Base-by-base conservation (phyloP, 2,329 filamentous ascomycete genomes). In the Neophaeococcomyces aloes region DNA sequence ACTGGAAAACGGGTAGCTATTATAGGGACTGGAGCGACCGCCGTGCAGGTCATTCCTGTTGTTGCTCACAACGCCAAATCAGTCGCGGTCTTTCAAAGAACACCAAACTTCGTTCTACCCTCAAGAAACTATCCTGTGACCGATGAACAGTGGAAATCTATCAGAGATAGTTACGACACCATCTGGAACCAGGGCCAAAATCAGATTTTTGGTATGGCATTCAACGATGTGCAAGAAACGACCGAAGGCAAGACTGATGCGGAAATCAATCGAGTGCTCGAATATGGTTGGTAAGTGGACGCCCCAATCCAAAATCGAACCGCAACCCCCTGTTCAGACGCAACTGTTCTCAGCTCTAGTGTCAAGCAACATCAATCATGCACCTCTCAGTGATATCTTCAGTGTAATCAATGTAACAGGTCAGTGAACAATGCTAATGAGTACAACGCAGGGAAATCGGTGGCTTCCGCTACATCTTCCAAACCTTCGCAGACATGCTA, bases 1-100 rank as follows among this genome's bases (percentile, higher is more conserved):
- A 67, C 67, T 76, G 69, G 69, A 35, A 81, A 81, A 56, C 67
- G 70, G n/a, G 70, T 75, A 40, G 78, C 71, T 13, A 69, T 82
- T 41, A 73, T 83, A 19, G 79, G 79, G 4, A 81, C 76, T 0
- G 79, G 79, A 5, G 73, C 77, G 0, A 75, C 76, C 0, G 79
- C 78, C 1, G 71, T 81, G 1, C 79, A 83, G 51, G 71, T 80
- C 35, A 68, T 71, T 0, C 79, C 83, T 50, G 76, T 75, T 38
- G 76, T 68, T 70, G 73, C 69, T 2, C 70, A 71, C 2, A 57
- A 66, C 7, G 75, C 69, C 0, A 67, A 63, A 4, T 59, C 70
- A 2, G 49, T 83, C 13, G 68, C 61, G 2, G 54, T 60, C 1
- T 62, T 81, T 57, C 76, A 82, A 52, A 70, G 79, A 13, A 83